Evolutionary conservation across 768 basidiomycete genomes (phyloP).

Genomic region (Rhodotorula diobovata): DNA sequence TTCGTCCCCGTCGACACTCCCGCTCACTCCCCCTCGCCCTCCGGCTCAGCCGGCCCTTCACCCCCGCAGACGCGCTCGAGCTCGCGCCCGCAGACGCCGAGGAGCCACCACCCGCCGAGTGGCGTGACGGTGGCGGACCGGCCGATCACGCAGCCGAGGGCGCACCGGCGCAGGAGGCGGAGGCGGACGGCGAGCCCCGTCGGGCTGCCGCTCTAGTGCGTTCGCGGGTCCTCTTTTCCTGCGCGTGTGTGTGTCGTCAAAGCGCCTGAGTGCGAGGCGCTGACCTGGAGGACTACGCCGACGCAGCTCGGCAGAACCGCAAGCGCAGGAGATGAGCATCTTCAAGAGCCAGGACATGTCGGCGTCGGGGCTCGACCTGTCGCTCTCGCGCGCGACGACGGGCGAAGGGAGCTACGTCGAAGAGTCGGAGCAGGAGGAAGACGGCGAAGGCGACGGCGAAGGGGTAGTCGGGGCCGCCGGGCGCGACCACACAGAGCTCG

Average conservation of each 20-base stretch:
- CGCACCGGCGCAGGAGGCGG: conserved; percentile 7
- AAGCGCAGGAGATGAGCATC: conserved; percentile 30
- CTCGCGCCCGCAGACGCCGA: conserved; percentile 8
- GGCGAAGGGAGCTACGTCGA: background rate
- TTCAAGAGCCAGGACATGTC: conserved; percentile 16
- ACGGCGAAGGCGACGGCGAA: background rate
- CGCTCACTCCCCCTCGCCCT: background rate
- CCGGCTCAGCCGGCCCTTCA: background rate
- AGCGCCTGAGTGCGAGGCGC: too few species aligned
- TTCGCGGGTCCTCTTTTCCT: background rate
- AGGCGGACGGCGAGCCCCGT: conserved; percentile 26
- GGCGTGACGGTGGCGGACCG: conserved; percentile 22
- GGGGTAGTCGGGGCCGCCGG: background rate
- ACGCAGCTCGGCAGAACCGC: conserved; percentile 15
- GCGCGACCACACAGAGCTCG: background rate
- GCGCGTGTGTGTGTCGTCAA: too few species aligned
- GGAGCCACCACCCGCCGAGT: conserved; percentile 25
- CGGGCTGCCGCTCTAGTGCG: conserved; percentile 30
- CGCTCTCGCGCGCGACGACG: conserved; percentile 3
- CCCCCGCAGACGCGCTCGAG: background rate
- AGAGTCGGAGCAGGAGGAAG: background rate
- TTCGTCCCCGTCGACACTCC: background rate
- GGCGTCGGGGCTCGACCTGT: background rate
- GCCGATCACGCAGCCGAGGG: conserved; percentile 12
- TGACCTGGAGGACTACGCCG: background rate